Evolutionary conservation across 257 asterid genomes (phyloP), one percentile per base, ranked within the genome.

Genomic region (Petunia secreta): DNA sequence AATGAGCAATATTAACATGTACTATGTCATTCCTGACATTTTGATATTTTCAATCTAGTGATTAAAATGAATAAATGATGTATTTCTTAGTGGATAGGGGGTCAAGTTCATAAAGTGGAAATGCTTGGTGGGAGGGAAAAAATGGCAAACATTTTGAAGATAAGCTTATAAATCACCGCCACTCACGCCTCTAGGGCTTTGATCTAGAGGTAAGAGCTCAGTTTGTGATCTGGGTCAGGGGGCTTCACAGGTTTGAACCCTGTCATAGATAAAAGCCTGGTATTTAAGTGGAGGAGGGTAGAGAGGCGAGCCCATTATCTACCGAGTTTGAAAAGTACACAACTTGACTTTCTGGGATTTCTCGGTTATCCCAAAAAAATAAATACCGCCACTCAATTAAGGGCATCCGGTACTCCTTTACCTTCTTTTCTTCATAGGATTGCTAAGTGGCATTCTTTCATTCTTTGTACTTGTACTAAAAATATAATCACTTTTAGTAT

Each of bases 361-460:
- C 25, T 25, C 25, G 25, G 25, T 25, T 25, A 25, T 25, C 25
- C 25, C 25, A 25, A 25, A 25, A 25, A 25, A 25, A 25, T 34
- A 36, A 50, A 73, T 48, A 73, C 62, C 1, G 36, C 6, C 46
- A 73, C 63, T 73, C 44, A 50, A 43, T 50, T 50, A 73, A 11
- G 44, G 34, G 44, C 78, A 73, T 54, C 46, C 78, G 48, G 62
- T 73, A 34, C 4, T 50, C 78, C 78, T 73, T 73, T 6, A 25
- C 78, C 40, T 25, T 25, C 62, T 13, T 11, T 73, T 71, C 6
- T 13, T 34, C 43, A 50, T 36, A 50, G 62, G 78, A 73, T 15
- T 13, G 62, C 15, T 43, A 43, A 43, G 43, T 14, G 40, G 7
- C 44, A 50, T 2, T 11, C 25, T 73, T 50, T 46, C 44, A 50